Evolutionary conservation across 2,329 filamentous ascomycete genomes (phyloP), one percentile per base, ranked within the genome.

Genomic region (Cladosporium sp.): DNA sequence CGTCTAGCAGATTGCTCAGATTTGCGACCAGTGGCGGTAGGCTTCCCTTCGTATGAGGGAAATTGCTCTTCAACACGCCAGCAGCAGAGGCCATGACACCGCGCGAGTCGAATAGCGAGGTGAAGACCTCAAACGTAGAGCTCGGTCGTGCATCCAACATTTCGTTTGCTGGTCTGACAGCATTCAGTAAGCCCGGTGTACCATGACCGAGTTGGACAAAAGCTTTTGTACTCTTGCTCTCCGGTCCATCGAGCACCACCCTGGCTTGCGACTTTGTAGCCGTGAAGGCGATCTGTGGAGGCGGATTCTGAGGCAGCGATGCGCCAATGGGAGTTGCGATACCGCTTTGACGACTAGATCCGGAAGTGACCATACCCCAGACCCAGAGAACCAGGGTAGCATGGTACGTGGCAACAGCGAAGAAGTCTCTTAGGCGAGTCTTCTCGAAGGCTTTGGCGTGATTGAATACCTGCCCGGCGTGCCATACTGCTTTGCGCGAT

Each of bases 371-470:
- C 32, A 70, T 73, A 0, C 88, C 87, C 69, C 88, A 90, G 0
- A 85, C 84, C 89, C 89, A 92, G 11, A 91, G 76, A 0, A 86
- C 85, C 3, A 92, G 79, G 5, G 84, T 82, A 3, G 87, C 87
- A 70, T 91, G 88, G 71, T 90, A 89, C 0, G 90, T 81, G 0
- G 85, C 86, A 10, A 91, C 84, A 0, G 88, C 87, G 69, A 86
- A 85, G 74, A 91, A 91, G 67, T 88, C 86, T 54, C 85, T 84
- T 18, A 74, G 62, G 43, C 66, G 64, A 2, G 69, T 71, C 53
- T 71, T 70, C 63, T 73, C 71, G 43, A 73, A 72, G 2, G 46
- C 58, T 14, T 69, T 64, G 5, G 87, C 88, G 57, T 84, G 82
- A 5, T 86, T 82, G 10, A 91, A 73, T 1, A 89, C 81, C 73